Evolutionary conservation across 2,329 filamentous ascomycete species (phyloP).

Genomic region (Alternaria brassicicola): DNA sequence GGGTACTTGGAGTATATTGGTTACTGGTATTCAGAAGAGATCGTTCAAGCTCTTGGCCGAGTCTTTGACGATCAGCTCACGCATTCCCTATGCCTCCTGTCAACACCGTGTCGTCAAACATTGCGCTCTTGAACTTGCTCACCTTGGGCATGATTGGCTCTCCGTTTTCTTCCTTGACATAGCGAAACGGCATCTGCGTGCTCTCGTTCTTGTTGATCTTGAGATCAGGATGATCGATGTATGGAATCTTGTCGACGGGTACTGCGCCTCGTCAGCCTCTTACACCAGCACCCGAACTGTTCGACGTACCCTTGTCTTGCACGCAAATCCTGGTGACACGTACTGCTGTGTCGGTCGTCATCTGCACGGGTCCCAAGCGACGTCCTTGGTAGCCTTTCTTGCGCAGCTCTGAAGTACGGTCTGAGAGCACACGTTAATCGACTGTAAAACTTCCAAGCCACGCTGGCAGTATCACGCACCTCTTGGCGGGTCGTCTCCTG

Average conservation of each 20-base stretch:
- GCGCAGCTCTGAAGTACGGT: constrained; percentile 92
- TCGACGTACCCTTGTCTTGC: constrained; percentile 75
- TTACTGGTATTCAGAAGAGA: constrained; percentile 64
- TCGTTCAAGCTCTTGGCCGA: constrained; percentile 91
- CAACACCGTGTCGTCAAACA: constrained; percentile 28
- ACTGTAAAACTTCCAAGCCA: neutral
- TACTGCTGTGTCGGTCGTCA: constrained; percentile 98
- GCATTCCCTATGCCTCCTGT: constrained; percentile 73
- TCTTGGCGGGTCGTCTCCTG: constrained; percentile 91
- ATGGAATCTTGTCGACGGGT: constrained; percentile 77
- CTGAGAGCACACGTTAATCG: constrained; percentile 56
- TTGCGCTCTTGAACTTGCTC: constrained; percentile 39
- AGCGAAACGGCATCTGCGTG: constrained; percentile 97
- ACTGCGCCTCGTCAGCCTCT: constrained; percentile 58
- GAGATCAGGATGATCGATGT: constrained; percentile 87
- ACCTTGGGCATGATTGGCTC: constrained; percentile 92
- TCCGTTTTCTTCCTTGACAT: constrained; percentile 77
- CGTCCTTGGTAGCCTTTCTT: constrained; percentile 91
- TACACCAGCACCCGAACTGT: neutral
- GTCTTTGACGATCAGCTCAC: constrained; percentile 90
- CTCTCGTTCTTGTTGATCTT: constrained; percentile 90
- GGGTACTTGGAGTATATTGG: neutral
- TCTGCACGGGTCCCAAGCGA: constrained; percentile 87
- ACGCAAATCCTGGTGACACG: constrained; percentile 89
- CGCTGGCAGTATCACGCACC: constrained; percentile 60